Evolutionary conservation across 2,329 filamentous ascomycete genomes (phyloP).

Genomic region (Neocatenulostroma microsporum): DNA sequence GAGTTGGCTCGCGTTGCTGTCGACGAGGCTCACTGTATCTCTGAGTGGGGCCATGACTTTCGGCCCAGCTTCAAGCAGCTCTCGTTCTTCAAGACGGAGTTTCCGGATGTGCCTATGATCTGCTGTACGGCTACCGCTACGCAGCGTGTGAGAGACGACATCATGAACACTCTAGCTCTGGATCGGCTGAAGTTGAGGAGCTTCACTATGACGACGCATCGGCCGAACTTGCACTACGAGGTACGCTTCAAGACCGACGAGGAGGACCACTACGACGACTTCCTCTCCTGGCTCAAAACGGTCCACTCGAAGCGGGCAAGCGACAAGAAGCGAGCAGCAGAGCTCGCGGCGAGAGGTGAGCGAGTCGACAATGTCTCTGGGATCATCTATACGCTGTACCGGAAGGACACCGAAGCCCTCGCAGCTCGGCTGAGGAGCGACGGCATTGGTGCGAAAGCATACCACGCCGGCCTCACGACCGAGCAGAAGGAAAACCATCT

Average conservation of each 20-base stretch:
- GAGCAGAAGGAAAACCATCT: constrained; percentile 63
- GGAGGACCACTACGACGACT: constrained; percentile 64
- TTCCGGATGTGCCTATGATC: constrained; percentile 81
- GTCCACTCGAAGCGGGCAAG: constrained; percentile 62
- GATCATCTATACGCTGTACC: constrained; percentile 71
- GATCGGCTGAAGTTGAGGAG: constrained; percentile 56
- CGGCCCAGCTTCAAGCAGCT: constrained; percentile 84
- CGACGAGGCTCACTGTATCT: constrained; percentile 94
- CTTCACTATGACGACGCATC: constrained; percentile 76
- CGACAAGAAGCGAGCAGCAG: constrained; percentile 48
- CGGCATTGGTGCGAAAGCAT: constrained; percentile 65
- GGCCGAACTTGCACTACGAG: constrained; percentile 84
- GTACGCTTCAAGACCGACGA: constrained; percentile 74
- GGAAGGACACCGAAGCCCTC: constrained; percentile 66
- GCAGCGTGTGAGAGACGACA: constrained; percentile 68
- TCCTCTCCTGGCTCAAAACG: constrained; percentile 66
- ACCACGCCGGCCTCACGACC: constrained; percentile 62
- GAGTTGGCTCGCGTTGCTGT: constrained; percentile 84
- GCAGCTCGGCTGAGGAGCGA: constrained; percentile 57
- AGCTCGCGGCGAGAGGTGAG: constrained; percentile 46
- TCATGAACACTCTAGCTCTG: constrained; percentile 66
- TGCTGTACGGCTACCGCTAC: constrained; percentile 91
- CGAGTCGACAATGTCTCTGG: constrained; percentile 60
- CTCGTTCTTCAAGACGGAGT: constrained; percentile 73
- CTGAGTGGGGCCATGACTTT: constrained; percentile 97